phyloP scores from a whole-genome alignment of 176 grass and related monocot genomes.

The Urochloa ruziziensis region DNA sequence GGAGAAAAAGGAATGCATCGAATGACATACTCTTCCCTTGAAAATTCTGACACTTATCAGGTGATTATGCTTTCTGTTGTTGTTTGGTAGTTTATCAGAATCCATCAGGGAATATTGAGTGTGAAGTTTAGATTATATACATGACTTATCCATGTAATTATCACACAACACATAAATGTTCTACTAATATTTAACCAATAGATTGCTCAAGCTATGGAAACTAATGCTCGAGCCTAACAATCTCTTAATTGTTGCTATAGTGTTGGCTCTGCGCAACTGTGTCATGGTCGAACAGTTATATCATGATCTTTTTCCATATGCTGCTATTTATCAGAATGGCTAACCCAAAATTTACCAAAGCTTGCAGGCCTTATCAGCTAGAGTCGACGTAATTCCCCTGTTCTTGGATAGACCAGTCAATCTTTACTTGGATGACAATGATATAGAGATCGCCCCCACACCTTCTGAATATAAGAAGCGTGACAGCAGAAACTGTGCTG shows the following conservation, averaged over 20 bases:
- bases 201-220: background rate
- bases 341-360: constrained; percentile 45
- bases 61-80: constrained; percentile 46
- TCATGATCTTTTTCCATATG: background rate
- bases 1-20: constrained; percentile 88
- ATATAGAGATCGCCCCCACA: constrained; percentile 62
- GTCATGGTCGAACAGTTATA: background rate
- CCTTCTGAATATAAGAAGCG: constrained; percentile 19
- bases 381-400: constrained; percentile 81
- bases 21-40: constrained; percentile 56
- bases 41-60: constrained; percentile 45
- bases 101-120: background rate
- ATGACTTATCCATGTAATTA: background rate
- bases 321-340: constrained; percentile 19
- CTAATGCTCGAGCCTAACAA: background rate
- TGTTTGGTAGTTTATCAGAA: background rate
- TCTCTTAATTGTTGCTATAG: background rate
- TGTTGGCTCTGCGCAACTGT: background rate
- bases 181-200: background rate
- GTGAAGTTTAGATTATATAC: background rate
- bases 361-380: constrained; percentile 67
- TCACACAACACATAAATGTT: background rate
- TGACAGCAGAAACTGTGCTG: constrained; percentile 15
- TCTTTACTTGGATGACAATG: constrained; percentile 57
- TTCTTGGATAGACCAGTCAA: constrained; percentile 66